Conservation (phyloP, 2,329 filamentous ascomycete genomes). For the Epichloe coenophiala region DNA sequence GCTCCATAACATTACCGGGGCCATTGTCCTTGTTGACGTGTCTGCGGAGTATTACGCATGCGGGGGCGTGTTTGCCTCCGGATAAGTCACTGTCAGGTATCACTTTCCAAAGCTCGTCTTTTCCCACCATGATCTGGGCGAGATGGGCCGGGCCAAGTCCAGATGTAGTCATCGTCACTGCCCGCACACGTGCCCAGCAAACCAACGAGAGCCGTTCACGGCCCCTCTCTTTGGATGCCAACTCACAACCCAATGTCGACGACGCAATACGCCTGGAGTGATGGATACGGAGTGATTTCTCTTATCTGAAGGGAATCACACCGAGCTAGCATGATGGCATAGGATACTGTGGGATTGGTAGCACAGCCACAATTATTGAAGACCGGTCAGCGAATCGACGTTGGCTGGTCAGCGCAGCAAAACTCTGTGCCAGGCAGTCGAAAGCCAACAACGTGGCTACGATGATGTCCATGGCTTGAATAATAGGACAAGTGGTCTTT, state of each 20-base stretch:
- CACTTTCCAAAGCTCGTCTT: background rate
- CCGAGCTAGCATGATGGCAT: background rate
- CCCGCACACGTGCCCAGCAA: background rate
- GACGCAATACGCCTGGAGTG: background rate
- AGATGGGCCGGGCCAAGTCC: background rate
- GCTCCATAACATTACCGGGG: background rate
- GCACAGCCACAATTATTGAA: background rate
- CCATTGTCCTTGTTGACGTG: slow-evolving; percentile 4
- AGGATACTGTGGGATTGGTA: background rate
- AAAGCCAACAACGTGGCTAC: background rate
- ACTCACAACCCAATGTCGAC: background rate
- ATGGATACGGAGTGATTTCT: background rate
- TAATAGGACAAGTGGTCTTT: background rate
- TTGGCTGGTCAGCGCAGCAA: background rate
- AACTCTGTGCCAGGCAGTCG: background rate
- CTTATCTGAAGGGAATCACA: background rate
- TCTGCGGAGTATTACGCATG: slow-evolving; percentile 1
- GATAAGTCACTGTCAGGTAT: background rate
- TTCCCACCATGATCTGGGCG: background rate
- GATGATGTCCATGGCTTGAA: background rate
- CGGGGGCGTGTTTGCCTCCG: background rate
- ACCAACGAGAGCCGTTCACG: background rate
- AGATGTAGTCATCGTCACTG: background rate
- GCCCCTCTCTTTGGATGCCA: background rate
- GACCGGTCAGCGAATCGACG: background rate